Conservation (phyloP, 139 green algal genomes). For the Coelastrella sp. region DNA sequence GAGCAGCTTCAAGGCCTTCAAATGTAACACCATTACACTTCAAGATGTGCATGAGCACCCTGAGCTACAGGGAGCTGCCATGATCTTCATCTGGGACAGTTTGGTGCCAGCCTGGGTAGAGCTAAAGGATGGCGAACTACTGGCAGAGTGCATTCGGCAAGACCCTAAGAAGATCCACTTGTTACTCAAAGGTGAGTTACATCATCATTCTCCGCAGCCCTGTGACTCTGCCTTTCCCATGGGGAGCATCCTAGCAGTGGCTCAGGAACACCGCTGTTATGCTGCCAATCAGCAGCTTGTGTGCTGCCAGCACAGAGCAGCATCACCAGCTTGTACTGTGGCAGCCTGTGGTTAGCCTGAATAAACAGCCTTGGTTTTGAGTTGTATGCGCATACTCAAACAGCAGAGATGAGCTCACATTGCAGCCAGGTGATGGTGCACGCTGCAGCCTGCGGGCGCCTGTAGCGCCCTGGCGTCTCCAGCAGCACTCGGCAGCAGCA, state of each 20-base stretch:
- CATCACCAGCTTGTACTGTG: background rate
- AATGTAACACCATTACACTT: background rate
- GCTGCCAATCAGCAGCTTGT: no score
- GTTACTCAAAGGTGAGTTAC: background rate
- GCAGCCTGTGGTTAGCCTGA: no score
- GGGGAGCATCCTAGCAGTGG: background rate
- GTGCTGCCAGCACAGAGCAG: background rate
- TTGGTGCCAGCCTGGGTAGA: background rate
- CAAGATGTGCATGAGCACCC: background rate
- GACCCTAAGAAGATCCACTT: background rate
- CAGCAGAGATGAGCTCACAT: background rate
- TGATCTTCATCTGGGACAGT: background rate
- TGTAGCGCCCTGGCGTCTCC: background rate
- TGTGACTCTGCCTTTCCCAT: background rate
- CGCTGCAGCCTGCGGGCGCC: background rate
- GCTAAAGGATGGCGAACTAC: background rate
- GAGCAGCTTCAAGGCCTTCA: background rate
- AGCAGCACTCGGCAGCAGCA: background rate
- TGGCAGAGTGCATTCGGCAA: background rate
- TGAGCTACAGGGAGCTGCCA: background rate
- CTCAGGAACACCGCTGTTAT: background rate
- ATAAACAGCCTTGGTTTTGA: no score
- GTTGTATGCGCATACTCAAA: background rate
- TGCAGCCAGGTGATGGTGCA: background rate
- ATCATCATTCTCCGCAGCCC: no score